Evolutionary conservation across 768 basidiomycete genomes (phyloP), one percentile per base, ranked within the genome.

Genomic region (Russula sp.): DNA sequence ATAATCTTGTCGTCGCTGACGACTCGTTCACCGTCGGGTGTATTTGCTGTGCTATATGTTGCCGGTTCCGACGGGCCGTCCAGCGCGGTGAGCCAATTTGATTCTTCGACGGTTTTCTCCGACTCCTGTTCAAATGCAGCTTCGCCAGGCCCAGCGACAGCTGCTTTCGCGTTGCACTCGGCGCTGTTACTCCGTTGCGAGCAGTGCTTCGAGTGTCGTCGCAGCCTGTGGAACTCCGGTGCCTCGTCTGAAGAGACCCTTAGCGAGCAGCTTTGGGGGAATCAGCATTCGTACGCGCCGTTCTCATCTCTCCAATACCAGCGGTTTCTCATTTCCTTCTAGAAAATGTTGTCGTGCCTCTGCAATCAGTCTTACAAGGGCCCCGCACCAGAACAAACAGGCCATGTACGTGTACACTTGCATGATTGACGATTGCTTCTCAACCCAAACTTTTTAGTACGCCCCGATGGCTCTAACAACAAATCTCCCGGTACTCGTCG

Each of bases 1-100:
- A 81, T 81, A 34, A 5, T 47, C 22, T 31, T 42, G 14, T 59
- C 37, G 40, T 35, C 18, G 35, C 20, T 37, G 35, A 37, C 35
- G 35, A 27, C 27, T 27, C 27, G 27, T 2, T 27, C 27, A 27
- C 27, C 27, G 27, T 27, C 35, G 6, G 35, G 6, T 37, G 35
- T 7, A 7, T 10, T 1, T 10, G 35, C 35, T 10, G 35, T 10
- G 35, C 10, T 10, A 37, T 10, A 10, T 6, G 35, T 37, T 37
- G 35, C 35, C 39, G 39, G 39, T 40, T 18, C 45, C 16, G 45
- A 10, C 45, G 45, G 45, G n/a, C n/a, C 45, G n/a, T n/a, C 18
- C 5, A 16, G 4, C 42, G 6, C 6, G 42, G 39, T 13, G 9
- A 11, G 39, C 39, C 39, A 37, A 37, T 13, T 40, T 44, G 14